phyloP scores from a whole-genome alignment of 2,329 filamentous ascomycete species.

The Colletotrichum horii region DNA sequence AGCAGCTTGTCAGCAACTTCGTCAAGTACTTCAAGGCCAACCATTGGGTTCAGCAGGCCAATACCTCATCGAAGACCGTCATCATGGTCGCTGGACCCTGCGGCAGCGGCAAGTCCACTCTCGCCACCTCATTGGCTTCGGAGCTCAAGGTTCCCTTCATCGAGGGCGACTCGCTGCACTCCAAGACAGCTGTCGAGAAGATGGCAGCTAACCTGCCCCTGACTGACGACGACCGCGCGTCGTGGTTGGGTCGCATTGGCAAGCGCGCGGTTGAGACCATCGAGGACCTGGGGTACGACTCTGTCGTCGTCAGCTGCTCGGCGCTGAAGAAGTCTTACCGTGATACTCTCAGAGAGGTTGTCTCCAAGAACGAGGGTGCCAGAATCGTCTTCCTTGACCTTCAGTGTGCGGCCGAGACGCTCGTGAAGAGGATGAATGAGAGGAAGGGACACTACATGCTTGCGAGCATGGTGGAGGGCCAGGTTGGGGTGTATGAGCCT shows the following conservation, averaged over 20 bases:
- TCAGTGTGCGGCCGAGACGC: slow-evolving; percentile 31
- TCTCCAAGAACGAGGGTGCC: slow-evolving; percentile 16
- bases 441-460: slow-evolving; percentile 41
- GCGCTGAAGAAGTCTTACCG: slow-evolving; percentile 39
- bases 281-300: slow-evolving; percentile 28
- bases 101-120: slow-evolving; percentile 45
- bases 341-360: slow-evolving; percentile 30
- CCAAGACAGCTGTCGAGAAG: slow-evolving; percentile 31
- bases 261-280: slow-evolving; percentile 26
- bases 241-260: slow-evolving; percentile 34
- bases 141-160: slow-evolving; percentile 37
- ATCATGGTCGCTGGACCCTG: slow-evolving; percentile 43
- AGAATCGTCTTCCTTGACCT: slow-evolving; percentile 39
- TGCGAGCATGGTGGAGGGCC: slow-evolving; percentile 37
- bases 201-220: slow-evolving; percentile 36
- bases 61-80: slow-evolving; percentile 25
- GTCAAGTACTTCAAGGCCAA: slow-evolving; percentile 36
- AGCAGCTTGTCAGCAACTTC: slow-evolving; percentile 42
- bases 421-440: slow-evolving; percentile 30
- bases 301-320: slow-evolving; percentile 43
- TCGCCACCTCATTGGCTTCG: slow-evolving; percentile 34
- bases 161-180: slow-evolving; percentile 46
- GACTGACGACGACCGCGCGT: slow-evolving; percentile 33
- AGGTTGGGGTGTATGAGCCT: slow-evolving; percentile 35
- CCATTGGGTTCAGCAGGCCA: slow-evolving; percentile 39